Conservation (phyloP, 495 filamentous ascomycete species). For the Schizothecium vesticola region DNA sequence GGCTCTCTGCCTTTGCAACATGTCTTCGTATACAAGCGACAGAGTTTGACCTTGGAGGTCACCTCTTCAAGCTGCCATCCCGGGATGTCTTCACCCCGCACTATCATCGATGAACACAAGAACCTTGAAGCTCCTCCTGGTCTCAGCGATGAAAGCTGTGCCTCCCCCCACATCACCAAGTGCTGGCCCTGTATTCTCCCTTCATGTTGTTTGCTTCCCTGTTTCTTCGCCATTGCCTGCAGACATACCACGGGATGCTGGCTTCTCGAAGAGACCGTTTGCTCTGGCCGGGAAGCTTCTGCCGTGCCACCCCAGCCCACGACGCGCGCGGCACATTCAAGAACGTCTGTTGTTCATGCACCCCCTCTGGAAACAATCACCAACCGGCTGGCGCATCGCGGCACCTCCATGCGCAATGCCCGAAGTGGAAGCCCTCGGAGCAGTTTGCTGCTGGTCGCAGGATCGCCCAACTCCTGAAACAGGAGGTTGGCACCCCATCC, state of each 20-base stretch:
- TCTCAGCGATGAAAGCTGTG: not conserved
- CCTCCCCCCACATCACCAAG: not conserved
- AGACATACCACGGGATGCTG: not conserved
- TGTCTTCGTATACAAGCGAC: not conserved
- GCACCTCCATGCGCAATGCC: constrained; percentile 13
- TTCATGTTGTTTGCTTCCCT: not conserved
- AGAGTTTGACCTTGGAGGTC: not conserved
- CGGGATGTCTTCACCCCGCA: not conserved
- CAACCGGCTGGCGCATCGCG: constrained; percentile 11
- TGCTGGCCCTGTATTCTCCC: not conserved
- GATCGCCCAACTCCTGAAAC: constrained; percentile 26
- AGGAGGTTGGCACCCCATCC: constrained; percentile 17
- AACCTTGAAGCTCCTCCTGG: not conserved
- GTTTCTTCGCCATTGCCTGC: not conserved
- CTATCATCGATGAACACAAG: not conserved
- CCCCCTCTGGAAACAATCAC: constrained; percentile 12
- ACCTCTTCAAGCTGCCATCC: not conserved
- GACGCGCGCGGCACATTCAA: constrained; percentile 29
- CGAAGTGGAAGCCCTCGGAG: constrained; percentile 6
- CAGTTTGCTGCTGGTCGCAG: constrained; percentile 15
- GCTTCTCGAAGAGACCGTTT: not conserved
- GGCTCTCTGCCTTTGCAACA: not conserved
- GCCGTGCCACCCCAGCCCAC: not conserved
- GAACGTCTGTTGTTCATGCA: constrained; percentile 23
- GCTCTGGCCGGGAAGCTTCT: not conserved